Conservation (phyloP, 441 rosid species). For the Aquilaria agallochum region DNA sequence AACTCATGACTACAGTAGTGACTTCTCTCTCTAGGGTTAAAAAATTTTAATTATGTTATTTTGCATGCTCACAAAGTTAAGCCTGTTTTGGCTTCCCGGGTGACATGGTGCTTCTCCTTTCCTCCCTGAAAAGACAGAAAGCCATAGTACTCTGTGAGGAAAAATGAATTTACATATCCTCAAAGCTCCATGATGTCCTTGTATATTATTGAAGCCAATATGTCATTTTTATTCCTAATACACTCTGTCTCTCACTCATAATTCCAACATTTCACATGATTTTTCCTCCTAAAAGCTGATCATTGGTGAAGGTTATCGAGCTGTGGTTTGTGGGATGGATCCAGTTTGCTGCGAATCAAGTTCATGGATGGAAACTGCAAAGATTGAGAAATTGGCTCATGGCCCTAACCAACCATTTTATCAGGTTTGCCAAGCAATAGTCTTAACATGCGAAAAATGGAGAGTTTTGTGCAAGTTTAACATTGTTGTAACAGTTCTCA, state of each 20-base stretch:
- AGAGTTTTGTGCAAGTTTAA: too few relatives aligned
- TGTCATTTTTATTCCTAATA: too few relatives aligned
- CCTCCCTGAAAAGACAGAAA: background rate
- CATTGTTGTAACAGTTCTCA: too few relatives aligned
- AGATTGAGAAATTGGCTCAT: conserved; percentile 64
- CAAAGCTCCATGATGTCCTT: background rate
- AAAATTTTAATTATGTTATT: too few relatives aligned
- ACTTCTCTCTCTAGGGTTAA: too few relatives aligned
- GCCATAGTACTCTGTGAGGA: too few relatives aligned
- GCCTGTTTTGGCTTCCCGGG: background rate
- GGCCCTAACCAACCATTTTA: conserved; percentile 92
- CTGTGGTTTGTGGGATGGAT: conserved; percentile 95
- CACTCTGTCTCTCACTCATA: background rate
- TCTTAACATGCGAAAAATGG: background rate
- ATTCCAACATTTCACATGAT: conserved; percentile 1
- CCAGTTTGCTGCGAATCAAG: conserved; percentile 87
- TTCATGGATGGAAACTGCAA: conserved; percentile 89
- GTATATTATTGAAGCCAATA: background rate
- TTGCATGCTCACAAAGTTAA: background rate
- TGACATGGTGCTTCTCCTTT: background rate
- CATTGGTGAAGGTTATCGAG: conserved; percentile 60
- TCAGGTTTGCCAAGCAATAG: conserved; percentile 49
- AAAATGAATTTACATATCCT: background rate
- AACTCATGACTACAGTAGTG: background rate
- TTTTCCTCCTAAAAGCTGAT: conserved; percentile 13